These are phyloP conservation scores for Corchorus olitorius DNA, from an alignment of 345 rosid species.

Conservation along the genomic window DNA sequence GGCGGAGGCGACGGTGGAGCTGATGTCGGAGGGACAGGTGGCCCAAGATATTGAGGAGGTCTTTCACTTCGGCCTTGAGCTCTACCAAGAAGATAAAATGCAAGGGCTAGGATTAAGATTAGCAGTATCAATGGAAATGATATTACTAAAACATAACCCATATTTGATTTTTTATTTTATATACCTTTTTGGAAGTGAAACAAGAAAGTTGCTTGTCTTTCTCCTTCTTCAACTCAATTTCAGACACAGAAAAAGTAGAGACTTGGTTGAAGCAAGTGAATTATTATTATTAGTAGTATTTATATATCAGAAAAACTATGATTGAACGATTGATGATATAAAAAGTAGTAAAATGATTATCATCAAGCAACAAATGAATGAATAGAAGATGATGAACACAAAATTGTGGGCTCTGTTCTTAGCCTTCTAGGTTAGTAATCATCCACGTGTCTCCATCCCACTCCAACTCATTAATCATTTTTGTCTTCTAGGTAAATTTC, in stretches of 20 bases:
- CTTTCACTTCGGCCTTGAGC: constrained; percentile 6
- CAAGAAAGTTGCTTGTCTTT: not conserved
- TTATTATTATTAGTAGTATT: not conserved
- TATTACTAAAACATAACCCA: constrained; percentile 23
- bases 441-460: not conserved
- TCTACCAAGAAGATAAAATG: constrained; percentile 20
- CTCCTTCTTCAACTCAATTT: not conserved
- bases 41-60: not conserved
- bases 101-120: constrained; percentile 23
- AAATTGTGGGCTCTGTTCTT: not conserved
- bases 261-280: not conserved
- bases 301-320: too few species aligned
- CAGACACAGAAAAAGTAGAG: not conserved
- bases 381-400: not conserved
- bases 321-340: not conserved
- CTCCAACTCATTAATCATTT: not conserved
- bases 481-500: not conserved
- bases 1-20: constrained; percentile 9
- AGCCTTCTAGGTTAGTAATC: not conserved
- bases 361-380: not conserved
- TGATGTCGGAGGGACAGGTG: constrained; percentile 18
- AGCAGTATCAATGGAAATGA: constrained; percentile 23
- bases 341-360: not conserved
- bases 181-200: not conserved
- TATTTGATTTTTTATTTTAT: not conserved